Base-by-base conservation (phyloP, 2,329 filamentous ascomycete species). In the Fusarium continuum region DNA sequence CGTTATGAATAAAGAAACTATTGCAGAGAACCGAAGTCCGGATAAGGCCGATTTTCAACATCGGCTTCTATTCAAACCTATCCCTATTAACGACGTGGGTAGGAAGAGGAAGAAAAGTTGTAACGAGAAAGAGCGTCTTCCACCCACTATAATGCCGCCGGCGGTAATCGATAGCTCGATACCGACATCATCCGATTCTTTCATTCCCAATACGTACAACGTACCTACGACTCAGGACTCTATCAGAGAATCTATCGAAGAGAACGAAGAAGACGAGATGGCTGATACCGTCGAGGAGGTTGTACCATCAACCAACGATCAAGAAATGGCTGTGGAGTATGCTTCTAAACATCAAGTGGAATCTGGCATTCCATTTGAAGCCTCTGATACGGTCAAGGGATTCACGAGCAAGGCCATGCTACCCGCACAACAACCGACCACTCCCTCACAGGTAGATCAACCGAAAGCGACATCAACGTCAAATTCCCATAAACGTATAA, bases 101-200 rank as follows among this genome's bases (percentile, higher is more conserved):
- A 61, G 43, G 26, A 62, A 51, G 26, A 50, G 61, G 29, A 67
- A 54, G 40, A 59, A 58, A 29, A 40, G 22, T 8, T 47, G 43
- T n/a, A 43, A 39, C 3, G 40, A 63, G 17, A 52, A 55, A 25
- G 61, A 47, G 11, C 68, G 68, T 6, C 68, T 75, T 28, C 54
- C 66, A 23, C 47, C 72, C 4, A 69, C 69, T 26, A 72, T 68
- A 48, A 59, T 55, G 5, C 68, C 69, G 36, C 34, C 58, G 16
- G 56, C 64, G 6, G 41, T 38, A 20, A 19, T 68, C 8, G 57
- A 63, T 8, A 73, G 69, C 50, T 75, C 72, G 3, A 61, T 66
- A 11, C 61, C 67, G 11, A 65, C 62, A 8, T 71, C 70, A 4
- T 73, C 73, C 11, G 73, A 73, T 55, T 74, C 74, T 1, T 38